Base-by-base conservation (phyloP, 2,329 filamentous ascomycete species). In the Diaporthe velutina region DNA sequence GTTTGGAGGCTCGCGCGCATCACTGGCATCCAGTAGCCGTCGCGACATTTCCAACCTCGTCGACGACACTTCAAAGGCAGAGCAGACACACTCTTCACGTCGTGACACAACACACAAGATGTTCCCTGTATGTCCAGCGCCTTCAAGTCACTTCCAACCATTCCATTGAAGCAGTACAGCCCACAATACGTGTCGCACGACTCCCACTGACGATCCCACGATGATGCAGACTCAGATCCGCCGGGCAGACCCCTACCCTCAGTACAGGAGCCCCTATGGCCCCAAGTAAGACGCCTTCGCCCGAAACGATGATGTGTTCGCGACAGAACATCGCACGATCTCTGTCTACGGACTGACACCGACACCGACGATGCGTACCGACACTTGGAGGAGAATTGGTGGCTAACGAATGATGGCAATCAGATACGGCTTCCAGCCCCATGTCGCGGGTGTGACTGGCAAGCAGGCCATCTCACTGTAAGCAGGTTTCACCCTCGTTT, bases 251-350 rank as follows among this genome's bases (percentile, higher is more conserved):
- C 40, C 70, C 77, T 81, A 78, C 77, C 81, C 83, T 61, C 78
- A 82, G 76, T 93, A 91, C 88, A 89, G 88, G 85, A 92, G 90
- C 85, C 85, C 88, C 78, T 92, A 90, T 82, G 91, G 90, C 82
- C 91, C 91, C 71, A 93, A 92, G 91, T 93, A 90, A 85, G 87
- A 85, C 83, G 82, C 76, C 42, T 57, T 25, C 67, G 28, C 40
- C 57, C 64, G 30, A 71, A 33, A 61, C 61, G 76, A 13, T 60
- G 55, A 50, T 35, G 4, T 55, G 30, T 52, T 25, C 17, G 52
- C 42, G 52, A 50, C 35, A 77, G 74, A 64, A 55, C 13, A 48
- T 25, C 48, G 12, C 22, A 12, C 28, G 3, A 6, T 10, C 17
- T 35, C 25, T 19, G 10, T 33, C 45, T 30, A 45, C 54, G 48